Percentiles rank a stretch among this genome's conserved stretches.
Evolutionary conservation across 345 rosid species (phyloP).

Genomic region (Citrus unshiu): DNA sequence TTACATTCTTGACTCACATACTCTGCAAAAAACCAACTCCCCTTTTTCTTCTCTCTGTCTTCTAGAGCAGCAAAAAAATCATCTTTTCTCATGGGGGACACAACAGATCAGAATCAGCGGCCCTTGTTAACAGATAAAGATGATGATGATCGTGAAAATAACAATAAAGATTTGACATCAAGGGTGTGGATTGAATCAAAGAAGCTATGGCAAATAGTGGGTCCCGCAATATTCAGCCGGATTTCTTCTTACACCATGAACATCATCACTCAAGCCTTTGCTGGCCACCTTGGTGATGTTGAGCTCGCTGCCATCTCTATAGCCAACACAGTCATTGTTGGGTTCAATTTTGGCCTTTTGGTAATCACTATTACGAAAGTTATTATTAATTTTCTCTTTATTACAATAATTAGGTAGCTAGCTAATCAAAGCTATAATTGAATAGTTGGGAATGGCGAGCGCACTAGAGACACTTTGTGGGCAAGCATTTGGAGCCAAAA

Average conservation of each 20-base stretch:
- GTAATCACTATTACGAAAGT: slow-evolving; percentile 16
- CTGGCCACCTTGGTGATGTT: slow-evolving; percentile 66
- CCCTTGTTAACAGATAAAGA: not conserved
- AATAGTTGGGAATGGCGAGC: slow-evolving; percentile 77
- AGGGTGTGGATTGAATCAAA: slow-evolving; percentile 47
- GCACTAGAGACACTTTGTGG: slow-evolving; percentile 77
- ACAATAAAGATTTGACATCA: not conserved
- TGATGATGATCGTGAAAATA: not conserved
- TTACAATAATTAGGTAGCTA: too few relatives aligned
- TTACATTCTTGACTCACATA: not conserved
- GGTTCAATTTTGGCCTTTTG: slow-evolving; percentile 65
- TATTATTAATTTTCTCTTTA: not conserved
- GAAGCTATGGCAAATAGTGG: slow-evolving; percentile 60
- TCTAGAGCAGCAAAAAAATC: not conserved
- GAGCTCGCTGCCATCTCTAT: slow-evolving; percentile 64
- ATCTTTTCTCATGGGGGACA: not conserved
- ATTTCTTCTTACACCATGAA: slow-evolving; percentile 45
- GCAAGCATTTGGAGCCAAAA: slow-evolving; percentile 73
- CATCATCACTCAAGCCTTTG: slow-evolving; percentile 61
- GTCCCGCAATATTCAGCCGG: slow-evolving; percentile 59
- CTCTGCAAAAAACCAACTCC: not conserved
- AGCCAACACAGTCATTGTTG: slow-evolving; percentile 57
- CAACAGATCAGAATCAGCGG: not conserved
- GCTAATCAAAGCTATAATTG: not conserved
- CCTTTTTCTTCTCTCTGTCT: not conserved